These are phyloP conservation scores for Yarrowia porcina DNA, from an alignment of 805 yeast species.

Conservation along the genomic window DNA sequence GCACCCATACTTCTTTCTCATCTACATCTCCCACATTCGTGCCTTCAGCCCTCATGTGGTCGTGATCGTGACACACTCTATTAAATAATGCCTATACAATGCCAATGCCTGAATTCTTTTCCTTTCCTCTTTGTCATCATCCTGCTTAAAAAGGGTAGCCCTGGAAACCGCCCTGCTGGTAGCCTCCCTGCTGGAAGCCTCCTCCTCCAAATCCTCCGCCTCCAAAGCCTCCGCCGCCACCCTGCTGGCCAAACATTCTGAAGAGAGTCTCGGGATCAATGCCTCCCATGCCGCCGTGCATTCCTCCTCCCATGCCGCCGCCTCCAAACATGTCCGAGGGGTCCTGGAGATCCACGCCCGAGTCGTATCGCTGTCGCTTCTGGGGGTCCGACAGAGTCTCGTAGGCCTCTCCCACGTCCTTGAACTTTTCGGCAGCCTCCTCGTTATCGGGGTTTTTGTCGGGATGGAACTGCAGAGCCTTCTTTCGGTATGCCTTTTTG, in stretches of 20 bases:
- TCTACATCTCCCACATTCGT: too few relatives aligned
- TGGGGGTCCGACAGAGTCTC: slow-evolving; percentile 81
- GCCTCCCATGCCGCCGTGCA: slow-evolving; percentile 52
- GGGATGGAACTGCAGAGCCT: slow-evolving; percentile 73
- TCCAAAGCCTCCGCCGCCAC: slow-evolving; percentile 31
- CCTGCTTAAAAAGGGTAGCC: slow-evolving; percentile 15
- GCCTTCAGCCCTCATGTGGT: too few relatives aligned
- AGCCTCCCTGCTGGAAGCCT: slow-evolving; percentile 22
- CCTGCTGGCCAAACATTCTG: slow-evolving; percentile 41
- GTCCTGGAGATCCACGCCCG: slow-evolving; percentile 67
- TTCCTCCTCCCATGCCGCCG: slow-evolving; percentile 56
- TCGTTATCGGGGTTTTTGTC: slow-evolving; percentile 62
- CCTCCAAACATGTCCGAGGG: slow-evolving; percentile 53
- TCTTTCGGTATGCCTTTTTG: slow-evolving; percentile 71
- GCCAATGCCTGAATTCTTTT: background rate
- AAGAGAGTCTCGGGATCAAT: slow-evolving; percentile 40
- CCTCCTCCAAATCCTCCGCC: slow-evolving; percentile 17
- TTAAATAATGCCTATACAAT: slow-evolving; percentile 20
- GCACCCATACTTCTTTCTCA: too few relatives aligned
- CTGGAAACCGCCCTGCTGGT: slow-evolving; percentile 25
- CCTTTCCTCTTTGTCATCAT: background rate
- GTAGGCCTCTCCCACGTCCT: slow-evolving; percentile 82
- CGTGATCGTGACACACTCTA: background rate
- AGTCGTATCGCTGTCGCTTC: slow-evolving; percentile 85
- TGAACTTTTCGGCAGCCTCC: slow-evolving; percentile 92